phyloP scores from a whole-genome alignment of 176 grass and related monocot species.

The Otatea glauca region DNA sequence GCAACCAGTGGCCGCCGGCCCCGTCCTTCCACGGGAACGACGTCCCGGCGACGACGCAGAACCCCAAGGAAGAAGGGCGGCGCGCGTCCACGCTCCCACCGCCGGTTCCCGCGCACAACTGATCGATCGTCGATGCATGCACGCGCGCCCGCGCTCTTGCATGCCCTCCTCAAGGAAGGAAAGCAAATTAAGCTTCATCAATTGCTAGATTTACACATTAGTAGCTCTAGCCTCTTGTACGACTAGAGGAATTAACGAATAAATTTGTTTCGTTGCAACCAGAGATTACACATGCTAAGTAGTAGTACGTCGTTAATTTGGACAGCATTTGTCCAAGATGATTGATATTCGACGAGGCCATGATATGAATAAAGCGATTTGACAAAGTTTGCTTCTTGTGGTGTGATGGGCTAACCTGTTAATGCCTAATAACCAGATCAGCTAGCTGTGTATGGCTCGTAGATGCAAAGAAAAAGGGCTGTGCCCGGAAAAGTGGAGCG shows the following conservation, averaged over 20 bases:
- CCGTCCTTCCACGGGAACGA: conserved; percentile 5
- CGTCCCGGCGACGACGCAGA: not conserved
- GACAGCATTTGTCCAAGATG: not conserved
- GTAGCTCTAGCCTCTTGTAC: not conserved
- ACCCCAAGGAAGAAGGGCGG: not conserved
- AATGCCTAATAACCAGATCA: no score
- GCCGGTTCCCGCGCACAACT: conserved; percentile 15
- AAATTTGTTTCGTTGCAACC: not conserved
- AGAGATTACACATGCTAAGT: not conserved
- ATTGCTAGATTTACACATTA: not conserved
- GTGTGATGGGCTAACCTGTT: not conserved
- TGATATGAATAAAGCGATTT: not conserved
- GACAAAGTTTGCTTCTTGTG: not conserved
- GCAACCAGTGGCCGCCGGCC: conserved; percentile 8
- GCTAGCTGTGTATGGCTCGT: no score
- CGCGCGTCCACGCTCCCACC: not conserved
- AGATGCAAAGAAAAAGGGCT: no score
- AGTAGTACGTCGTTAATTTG: not conserved
- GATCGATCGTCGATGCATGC: not conserved
- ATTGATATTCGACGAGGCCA: not conserved
- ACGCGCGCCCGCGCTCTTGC: not conserved
- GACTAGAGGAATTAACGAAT: not conserved
- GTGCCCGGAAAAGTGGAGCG: no score
- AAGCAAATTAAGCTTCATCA: not conserved
- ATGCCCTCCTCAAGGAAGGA: not conserved